Evolutionary conservation across 2,329 filamentous ascomycete species (phyloP), one percentile per base, ranked within the genome.

Genomic region (Calonectria crousiana): DNA sequence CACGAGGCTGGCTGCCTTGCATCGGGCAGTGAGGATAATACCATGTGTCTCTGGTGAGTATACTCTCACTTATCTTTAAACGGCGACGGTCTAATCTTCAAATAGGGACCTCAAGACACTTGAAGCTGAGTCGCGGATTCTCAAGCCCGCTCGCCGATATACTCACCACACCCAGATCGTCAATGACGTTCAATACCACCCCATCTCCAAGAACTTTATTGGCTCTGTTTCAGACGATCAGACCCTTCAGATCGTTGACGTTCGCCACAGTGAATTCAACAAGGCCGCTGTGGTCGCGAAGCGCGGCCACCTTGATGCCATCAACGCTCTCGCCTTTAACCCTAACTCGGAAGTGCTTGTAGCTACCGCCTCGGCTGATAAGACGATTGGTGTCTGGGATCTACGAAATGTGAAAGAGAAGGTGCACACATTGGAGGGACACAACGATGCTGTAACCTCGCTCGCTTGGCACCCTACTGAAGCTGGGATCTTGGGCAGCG

Each of bases 111-210:
- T 98, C 72, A 95, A 92, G 78, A 92, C 92, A 71, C 93, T 95
- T 77, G 91, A 92, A 70, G 91, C 91, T 78, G 90, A 90, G 74
- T 93, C 92, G 84, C 94, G 91, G 81, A 90, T 89, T 36, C 88
- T 98, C 67, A 91, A 92, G 80, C 93, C 95, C 16, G 88, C 90
- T 6, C 91, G 93, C 62, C 93, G 91, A 49, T 98, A 97, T 85
- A 96, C 92, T 0, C 95, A 98, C 78, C 97, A 99, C 84, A 93
- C 90, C 26, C 93, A 96, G 32, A 94, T 97, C 69, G 97, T 99
- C 83, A 99, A 99, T 84, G 97, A 99, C 82, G 96, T 99, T 38
- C 95, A 98, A 85, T 95, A 98, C 83, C 96, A 98, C 80, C 96
- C 96, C 11, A 91, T 95, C 53, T 95, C 96, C 76, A 93, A 92